These are phyloP conservation scores for Castanospermum australe DNA, from an alignment of 306 rosid species.

Conservation along the genomic window DNA sequence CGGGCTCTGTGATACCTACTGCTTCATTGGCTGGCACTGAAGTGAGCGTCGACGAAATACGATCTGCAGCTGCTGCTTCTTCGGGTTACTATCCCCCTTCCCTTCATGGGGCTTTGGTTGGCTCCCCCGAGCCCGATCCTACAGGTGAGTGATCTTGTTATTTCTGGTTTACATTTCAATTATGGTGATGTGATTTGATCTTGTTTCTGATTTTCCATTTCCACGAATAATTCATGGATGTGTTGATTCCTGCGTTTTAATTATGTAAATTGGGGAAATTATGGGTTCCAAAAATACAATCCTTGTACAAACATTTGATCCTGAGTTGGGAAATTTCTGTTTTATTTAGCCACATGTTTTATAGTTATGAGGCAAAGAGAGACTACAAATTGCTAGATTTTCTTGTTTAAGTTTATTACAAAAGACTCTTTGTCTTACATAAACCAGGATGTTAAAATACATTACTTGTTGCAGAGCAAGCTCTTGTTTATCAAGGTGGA, in stretches of 20 bases:
- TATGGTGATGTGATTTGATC: constrained; percentile 25
- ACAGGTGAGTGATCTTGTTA: constrained; percentile 44
- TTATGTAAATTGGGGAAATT: background rate
- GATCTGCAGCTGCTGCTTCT: constrained; percentile 69
- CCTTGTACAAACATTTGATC: background rate
- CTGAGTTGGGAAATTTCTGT: background rate
- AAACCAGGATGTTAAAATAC: constrained; percentile 11
- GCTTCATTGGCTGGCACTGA: constrained; percentile 68
- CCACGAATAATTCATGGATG: background rate
- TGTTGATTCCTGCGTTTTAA: background rate
- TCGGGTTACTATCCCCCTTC: constrained; percentile 80
- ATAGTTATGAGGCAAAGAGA: background rate
- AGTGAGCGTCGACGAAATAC: constrained; percentile 88
- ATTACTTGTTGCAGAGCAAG: constrained; percentile 60
- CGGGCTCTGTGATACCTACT: constrained; percentile 64
- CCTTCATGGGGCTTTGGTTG: constrained; percentile 67
- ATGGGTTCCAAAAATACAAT: background rate
- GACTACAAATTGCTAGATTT: background rate
- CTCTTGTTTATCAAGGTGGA: constrained; percentile 61
- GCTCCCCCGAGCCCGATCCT: constrained; percentile 62
- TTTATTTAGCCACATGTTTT: background rate
- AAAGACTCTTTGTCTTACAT: background rate
- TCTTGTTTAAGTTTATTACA: background rate
- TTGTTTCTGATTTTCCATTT: constrained; percentile 22
- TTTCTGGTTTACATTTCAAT: constrained; percentile 15